Evolutionary conservation across 345 rosid species (phyloP), one percentile per base, ranked within the genome.

Genomic region (Bruguiera parviflora): DNA sequence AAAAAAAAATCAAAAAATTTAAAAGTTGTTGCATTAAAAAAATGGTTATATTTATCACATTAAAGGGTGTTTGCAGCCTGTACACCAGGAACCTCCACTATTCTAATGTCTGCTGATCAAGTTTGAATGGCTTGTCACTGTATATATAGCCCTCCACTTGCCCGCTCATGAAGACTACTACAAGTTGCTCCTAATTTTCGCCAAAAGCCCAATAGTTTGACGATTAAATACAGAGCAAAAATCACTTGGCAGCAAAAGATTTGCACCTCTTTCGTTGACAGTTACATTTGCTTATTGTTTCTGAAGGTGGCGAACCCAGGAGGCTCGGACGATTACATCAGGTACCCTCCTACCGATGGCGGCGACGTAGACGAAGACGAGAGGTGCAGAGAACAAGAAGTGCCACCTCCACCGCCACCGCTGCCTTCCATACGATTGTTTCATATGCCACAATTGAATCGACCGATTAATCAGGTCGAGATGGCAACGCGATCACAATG

Each of bases 301-400:
- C 32, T 64, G 43, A 81, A 74, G 81, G 84, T 81, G 81, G 84
- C 81, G 81, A 72, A 69, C 68, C 77, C 66, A 35, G 52, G 63
- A 72, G 71, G 37, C 15, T 60, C 76, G 37, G 71, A 63, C 55
- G 66, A 51, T 29, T 72, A 59, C 65, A 35, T 28, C 39, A 20
- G 71, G 61, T 39, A 24, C 65, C 61, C 66, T n/a, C 6, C 21
- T n/a, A 37, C 47, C 29, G 58, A 58, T n/a, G 31, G 70, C 52
- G 66, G 67, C 46, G 58, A 53, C 22, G 75, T 47, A 18, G 58
- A 63, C 58, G 63, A 66, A 59, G 70, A 69, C 35, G 57, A 59
- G 24, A 27, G 24, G 27, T 32, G 16, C 19, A 5, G 47, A 46
- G n/a, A 57, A 19, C 59, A 27, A 21, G 71, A 25, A 22, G 20